Evolutionary conservation across 768 basidiomycete species (phyloP).

Genomic region (Boletus speciosus): DNA sequence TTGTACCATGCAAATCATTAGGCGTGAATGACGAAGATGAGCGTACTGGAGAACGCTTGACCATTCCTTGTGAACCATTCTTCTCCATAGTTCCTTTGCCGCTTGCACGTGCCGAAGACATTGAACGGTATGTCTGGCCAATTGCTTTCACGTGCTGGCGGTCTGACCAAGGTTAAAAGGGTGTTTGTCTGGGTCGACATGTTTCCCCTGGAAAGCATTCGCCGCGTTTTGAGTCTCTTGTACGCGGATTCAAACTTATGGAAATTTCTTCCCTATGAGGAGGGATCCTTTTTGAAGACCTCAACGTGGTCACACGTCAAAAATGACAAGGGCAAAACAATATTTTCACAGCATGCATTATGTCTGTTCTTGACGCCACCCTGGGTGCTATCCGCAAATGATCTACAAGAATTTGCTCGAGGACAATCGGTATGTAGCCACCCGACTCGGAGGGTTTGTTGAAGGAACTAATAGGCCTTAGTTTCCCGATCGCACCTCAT

Average conservation of each 20-base stretch:
- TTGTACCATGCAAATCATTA: constrained; percentile 35
- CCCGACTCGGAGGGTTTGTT: neutral
- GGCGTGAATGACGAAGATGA: constrained; percentile 38
- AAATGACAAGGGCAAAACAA: constrained; percentile 11
- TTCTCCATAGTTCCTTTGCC: constrained; percentile 35
- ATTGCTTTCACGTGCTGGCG: neutral
- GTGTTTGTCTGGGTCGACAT: constrained; percentile 48
- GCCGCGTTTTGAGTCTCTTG: constrained; percentile 36
- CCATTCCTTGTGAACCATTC: constrained; percentile 41
- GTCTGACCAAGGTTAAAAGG: constrained; percentile 27
- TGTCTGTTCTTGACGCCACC: constrained; percentile 38
- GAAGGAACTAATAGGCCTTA: constrained; percentile 3
- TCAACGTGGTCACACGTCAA: constrained; percentile 26
- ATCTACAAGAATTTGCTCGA: constrained; percentile 33
- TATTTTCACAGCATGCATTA: constrained; percentile 15
- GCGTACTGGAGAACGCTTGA: constrained; percentile 38
- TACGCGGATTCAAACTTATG: constrained; percentile 30
- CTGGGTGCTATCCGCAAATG: constrained; percentile 35
- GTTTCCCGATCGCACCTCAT: constrained; percentile 20
- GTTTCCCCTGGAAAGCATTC: constrained; percentile 50
- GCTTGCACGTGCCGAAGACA: constrained; percentile 39
- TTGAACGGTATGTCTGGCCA: constrained; percentile 38
- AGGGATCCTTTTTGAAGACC: constrained; percentile 23
- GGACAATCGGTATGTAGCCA: constrained; percentile 19
- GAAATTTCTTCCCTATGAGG: constrained; percentile 26